Percentiles rank a stretch among this genome's conserved stretches.
These are phyloP conservation scores for Wallacemonas rigidus DNA, from an alignment of 208 protist species.

Conservation along the genomic window DNA sequence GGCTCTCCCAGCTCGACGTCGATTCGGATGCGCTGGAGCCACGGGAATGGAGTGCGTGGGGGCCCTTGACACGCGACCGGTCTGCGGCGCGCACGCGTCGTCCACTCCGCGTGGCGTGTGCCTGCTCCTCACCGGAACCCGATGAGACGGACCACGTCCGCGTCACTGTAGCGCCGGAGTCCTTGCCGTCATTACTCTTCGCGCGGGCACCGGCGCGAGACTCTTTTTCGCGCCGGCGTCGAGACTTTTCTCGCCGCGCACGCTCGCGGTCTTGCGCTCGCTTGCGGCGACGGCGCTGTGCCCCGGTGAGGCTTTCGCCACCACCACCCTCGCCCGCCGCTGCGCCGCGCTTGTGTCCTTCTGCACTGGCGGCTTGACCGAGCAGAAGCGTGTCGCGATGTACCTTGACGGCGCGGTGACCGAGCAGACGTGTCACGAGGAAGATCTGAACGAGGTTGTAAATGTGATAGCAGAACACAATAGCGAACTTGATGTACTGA, in stretches of 20 bases:
- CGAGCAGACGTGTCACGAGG: conserved; percentile 19
- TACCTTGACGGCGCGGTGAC: conserved; percentile 2
- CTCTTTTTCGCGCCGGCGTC: neutral
- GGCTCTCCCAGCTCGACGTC: neutral
- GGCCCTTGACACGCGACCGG: neutral
- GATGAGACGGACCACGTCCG: neutral
- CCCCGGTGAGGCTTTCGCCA: neutral
- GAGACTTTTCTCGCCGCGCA: neutral
- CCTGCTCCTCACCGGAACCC: neutral
- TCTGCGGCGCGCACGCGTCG: neutral
- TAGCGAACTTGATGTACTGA: conserved; percentile 22
- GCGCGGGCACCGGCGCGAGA: too few relatives aligned
- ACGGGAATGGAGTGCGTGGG: conserved; percentile 4
- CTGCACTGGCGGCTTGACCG: neutral
- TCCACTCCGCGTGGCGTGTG: neutral
- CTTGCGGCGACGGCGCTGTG: neutral
- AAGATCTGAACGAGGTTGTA: conserved; percentile 44
- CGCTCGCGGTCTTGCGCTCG: neutral
- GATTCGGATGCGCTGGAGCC: conserved; percentile 3
- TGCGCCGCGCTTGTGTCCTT: neutral
- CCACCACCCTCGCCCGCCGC: neutral
- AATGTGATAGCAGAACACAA: conserved; percentile 24
- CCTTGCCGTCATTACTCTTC: neutral
- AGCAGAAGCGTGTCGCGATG: conserved; percentile 1
- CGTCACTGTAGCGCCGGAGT: neutral